A percentile compares a stretch with the other conserved stretches of the same genome.
These are phyloP conservation scores for Micractinium conductrix DNA, from an alignment of 139 green algal species.

Conservation along the genomic window DNA sequence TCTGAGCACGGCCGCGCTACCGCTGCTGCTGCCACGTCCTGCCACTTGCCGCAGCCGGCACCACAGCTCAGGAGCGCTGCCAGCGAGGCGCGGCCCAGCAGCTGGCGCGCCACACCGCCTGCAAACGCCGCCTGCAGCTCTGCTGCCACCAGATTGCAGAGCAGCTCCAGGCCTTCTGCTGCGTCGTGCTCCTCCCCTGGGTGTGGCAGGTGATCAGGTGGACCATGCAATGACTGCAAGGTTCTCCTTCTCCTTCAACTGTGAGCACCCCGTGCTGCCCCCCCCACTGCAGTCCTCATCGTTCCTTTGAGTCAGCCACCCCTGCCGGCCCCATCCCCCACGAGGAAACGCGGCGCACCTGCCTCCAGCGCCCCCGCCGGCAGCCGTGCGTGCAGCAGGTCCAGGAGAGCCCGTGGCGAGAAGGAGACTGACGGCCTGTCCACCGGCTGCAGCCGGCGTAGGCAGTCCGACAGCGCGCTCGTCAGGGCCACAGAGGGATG, in stretches of 20 bases:
- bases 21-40: neutral
- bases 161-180: constrained; percentile 29
- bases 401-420: neutral
- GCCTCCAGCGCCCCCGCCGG: neutral
- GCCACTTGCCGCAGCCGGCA: neutral
- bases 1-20: too few species aligned
- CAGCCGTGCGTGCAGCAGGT: neutral
- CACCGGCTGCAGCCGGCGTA: constrained; percentile 16
- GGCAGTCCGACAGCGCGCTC: neutral
- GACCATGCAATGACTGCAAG: too few species aligned
- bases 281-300: too few species aligned
- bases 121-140: constrained; percentile 13
- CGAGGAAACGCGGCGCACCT: too few species aligned
- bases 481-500: neutral
- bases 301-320: too few species aligned
- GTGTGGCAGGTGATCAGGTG: too few species aligned
- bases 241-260: too few species aligned
- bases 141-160: neutral
- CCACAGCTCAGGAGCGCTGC: neutral
- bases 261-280: too few species aligned
- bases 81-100: neutral
- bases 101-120: neutral
- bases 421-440: neutral
- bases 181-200: constrained; percentile 50
- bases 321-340: too few species aligned